Percentiles rank a stretch among this genome's conserved stretches.
Evolutionary conservation across 768 basidiomycete genomes (phyloP).

Genomic region (Russula sp.): DNA sequence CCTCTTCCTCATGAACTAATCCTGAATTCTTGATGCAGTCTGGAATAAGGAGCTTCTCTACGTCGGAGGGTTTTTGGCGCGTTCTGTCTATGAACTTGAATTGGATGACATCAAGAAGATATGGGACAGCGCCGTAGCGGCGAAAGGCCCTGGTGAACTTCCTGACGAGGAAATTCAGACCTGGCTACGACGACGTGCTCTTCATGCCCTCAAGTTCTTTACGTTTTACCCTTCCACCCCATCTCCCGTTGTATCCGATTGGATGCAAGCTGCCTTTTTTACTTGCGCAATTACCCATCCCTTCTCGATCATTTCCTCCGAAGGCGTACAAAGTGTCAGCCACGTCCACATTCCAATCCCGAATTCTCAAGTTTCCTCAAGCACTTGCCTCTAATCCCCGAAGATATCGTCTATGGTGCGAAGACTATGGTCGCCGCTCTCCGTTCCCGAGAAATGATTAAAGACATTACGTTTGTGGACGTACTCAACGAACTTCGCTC

Average conservation of each 20-base stretch:
- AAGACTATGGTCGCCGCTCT: slow-evolving; percentile 59
- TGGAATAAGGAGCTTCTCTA: slow-evolving; percentile 92
- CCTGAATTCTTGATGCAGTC: slow-evolving; percentile 41
- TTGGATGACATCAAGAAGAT: slow-evolving; percentile 53
- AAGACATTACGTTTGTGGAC: slow-evolving; percentile 75
- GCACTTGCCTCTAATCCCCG: slow-evolving; percentile 69
- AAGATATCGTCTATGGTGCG: slow-evolving; percentile 54
- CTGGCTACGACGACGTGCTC: slow-evolving; percentile 56
- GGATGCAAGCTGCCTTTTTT: slow-evolving; percentile 80
- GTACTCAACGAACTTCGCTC: slow-evolving; percentile 73
- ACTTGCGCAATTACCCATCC: slow-evolving; percentile 47
- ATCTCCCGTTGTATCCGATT: slow-evolving; percentile 66
- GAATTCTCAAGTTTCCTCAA: slow-evolving; percentile 74
- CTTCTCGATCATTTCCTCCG: slow-evolving; percentile 72
- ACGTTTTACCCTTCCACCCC: slow-evolving; percentile 88
- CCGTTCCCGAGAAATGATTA: slow-evolving; percentile 61
- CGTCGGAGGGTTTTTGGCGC: slow-evolving; percentile 77
- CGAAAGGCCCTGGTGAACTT: slow-evolving; percentile 30
- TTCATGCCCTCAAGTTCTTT: slow-evolving; percentile 87
- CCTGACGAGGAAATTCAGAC: slow-evolving; percentile 44
- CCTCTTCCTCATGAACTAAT: neutral
- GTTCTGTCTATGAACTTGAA: slow-evolving; percentile 84
- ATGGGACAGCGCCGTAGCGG: slow-evolving; percentile 53
- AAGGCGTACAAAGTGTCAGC: slow-evolving; percentile 62
- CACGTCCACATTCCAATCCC: slow-evolving; percentile 70